A percentile compares a stretch with the other conserved stretches of the same genome.
These are phyloP conservation scores for Omphalea diandra DNA, from an alignment of 441 rosid species.

Conservation along the genomic window DNA sequence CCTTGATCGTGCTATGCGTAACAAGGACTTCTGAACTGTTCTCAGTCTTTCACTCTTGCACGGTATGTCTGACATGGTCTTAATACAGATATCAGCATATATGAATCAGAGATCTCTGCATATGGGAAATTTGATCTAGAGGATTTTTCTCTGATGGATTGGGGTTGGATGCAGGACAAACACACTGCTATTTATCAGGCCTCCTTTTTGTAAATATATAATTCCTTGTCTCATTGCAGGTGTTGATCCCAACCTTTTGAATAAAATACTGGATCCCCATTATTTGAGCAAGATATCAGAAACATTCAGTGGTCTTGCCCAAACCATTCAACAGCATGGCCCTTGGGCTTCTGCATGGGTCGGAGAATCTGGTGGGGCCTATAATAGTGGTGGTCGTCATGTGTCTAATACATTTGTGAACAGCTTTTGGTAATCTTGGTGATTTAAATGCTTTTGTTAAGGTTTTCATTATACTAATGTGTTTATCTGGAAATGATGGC, in stretches of 20 bases:
- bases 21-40: background rate
- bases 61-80: background rate
- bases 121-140: background rate
- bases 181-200: slow-evolving; percentile 10
- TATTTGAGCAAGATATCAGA: slow-evolving; percentile 54
- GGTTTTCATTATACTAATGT: background rate
- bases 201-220: slow-evolving; percentile 5
- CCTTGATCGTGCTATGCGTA: background rate
- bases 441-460: background rate
- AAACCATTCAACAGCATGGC: slow-evolving; percentile 57
- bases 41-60: background rate
- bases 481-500: background rate
- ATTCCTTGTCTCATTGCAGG: slow-evolving; percentile 46
- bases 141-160: background rate
- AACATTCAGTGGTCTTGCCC: slow-evolving; percentile 58
- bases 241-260: slow-evolving; percentile 62
- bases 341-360: slow-evolving; percentile 98
- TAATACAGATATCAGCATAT: background rate
- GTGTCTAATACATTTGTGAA: slow-evolving; percentile 83
- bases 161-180: background rate
- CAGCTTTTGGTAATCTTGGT: slow-evolving; percentile 77
- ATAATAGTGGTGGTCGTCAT: slow-evolving; percentile 83
- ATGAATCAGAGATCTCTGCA: background rate
- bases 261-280: slow-evolving; percentile 74
- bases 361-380: slow-evolving; percentile 99